Evolutionary conservation across 2,329 filamentous ascomycete genomes (phyloP), one percentile per base, ranked within the genome.

Genomic region (Beauveria asiatica): DNA sequence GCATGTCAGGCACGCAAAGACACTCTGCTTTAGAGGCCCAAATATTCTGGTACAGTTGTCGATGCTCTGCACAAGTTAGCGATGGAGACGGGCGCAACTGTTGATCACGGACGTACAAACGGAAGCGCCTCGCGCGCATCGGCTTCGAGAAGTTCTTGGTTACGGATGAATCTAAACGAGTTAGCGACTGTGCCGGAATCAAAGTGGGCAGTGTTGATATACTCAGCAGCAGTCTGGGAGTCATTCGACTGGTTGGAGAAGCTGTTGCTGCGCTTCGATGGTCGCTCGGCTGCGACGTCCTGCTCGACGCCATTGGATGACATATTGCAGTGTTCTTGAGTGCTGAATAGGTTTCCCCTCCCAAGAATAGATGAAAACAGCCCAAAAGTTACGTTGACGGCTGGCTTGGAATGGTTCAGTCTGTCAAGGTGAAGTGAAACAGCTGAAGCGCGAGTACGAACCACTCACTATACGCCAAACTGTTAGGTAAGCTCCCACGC

Each of bases 71-170:
- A 48, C 59, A 13, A 46, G 61, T 70, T 58, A 70, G 64, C 56
- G 16, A 30, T n/a, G 9, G 23, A 21, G 21, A 53, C 61, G 37
- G 63, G 61, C 33, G 23, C 16, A 51, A 49, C 27, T 39, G 33
- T 8, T 27, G 53, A 13, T 42, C 10, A 21, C 39, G 68, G 45
- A 41, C 84, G 68, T 77, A 95, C 91, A 72, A 96, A 99, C 65
- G 94, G 94, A 7, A 99, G 82, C 63, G 90, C 90, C 79, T 99
- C 93, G 67, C 92, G 91, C 51, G 94, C 94, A 76, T 99, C 94
- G 21, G 90, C 90, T 75, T 99, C 94, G 57, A 99, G 86, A 66
- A 88, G 86, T 70, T 97, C 86, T 72, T 99, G 94, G 59, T 86
- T 86, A 67, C 90, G 85, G 66, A 99, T 91, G 71, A 95, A 97